Base-by-base conservation (phyloP, 805 yeast species). In the Saccharomycopsis selenospora region DNA sequence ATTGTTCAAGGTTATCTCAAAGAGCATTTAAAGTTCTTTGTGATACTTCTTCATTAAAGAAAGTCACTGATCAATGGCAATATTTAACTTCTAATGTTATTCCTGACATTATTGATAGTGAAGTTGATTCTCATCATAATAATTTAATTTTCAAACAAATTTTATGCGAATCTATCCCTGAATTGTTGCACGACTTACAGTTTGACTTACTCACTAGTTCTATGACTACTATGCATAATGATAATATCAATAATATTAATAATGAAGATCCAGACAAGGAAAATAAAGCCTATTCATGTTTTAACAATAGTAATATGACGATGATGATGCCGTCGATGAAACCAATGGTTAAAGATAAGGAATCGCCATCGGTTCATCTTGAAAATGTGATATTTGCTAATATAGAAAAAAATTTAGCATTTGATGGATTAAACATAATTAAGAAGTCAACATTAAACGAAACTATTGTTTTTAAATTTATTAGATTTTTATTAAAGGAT, bases 401-500 rank as follows among this genome's bases (percentile, higher is more conserved):
- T n/a, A 24, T 47, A 27, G 20, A 36, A 23, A 36, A 36, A 14
- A 20, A 41, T 23, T 14, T 14, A 22, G 11, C 42, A 2, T 11
- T 23, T 10, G 25, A 11, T 11, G 11, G 28, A 3, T 11, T 28
- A 14, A 20, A 33, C 10, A 33, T 13, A 44, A 40, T 28, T 17
- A 5, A 7, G 23, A 44, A n/a, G n/a, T 48, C 20, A 18, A 27
- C 25, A 17, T 27, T 44, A n/a, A 40, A 45, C 13, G 36, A 46
- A 8, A 4, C 14, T 18, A 10, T 40, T 13, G n/a, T 49, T 14
- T 4, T 20, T n/a, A 24, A 45, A 10, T 18, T 45, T 24, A 20
- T 49, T 4, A 20, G 22, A n/a, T 49, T 49, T 22, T 7, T 49
- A 4, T 7, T 45, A 3, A 11, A 24, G 3, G 49, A 45, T 10